Conservation (phyloP, 2,329 filamentous ascomycete genomes). For the Alternaria panax region DNA sequence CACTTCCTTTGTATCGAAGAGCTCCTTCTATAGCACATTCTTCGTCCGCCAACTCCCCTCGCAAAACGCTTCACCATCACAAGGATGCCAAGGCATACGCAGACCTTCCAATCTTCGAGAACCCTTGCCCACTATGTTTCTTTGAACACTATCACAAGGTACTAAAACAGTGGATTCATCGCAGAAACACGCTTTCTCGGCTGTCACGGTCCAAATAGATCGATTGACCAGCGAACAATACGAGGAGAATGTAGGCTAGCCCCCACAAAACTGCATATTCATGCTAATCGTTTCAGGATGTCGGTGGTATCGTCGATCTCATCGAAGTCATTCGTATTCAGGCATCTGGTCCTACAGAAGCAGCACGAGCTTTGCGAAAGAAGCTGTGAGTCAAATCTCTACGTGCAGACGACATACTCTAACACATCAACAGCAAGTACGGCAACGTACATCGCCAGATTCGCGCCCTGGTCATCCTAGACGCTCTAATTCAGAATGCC, state of each 20-base stretch:
- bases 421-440: constrained; percentile 72
- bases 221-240: constrained; percentile 87
- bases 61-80: constrained; percentile 34
- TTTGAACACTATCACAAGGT: constrained; percentile 33
- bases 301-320: constrained; percentile 89
- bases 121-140: constrained; percentile 39
- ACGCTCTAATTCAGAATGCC: constrained; percentile 94
- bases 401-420: constrained; percentile 9
- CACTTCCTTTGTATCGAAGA: constrained; percentile 7
- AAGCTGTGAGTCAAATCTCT: constrained; percentile 71
- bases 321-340: constrained; percentile 95
- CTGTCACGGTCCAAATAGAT: constrained; percentile 91
- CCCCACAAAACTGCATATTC: no score
- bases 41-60: constrained; percentile 9
- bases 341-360: constrained; percentile 83
- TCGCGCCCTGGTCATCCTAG: constrained; percentile 84
- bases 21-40: constrained; percentile 1
- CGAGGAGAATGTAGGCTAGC: constrained; percentile 70
- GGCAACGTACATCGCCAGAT: constrained; percentile 93
- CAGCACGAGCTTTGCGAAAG: constrained; percentile 90
- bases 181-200: constrained; percentile 79
- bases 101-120: constrained; percentile 38
- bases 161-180: constrained; percentile 34
- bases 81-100: constrained; percentile 31
- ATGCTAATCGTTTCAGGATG: constrained; percentile 53